Percentiles rank a stretch among this genome's conserved stretches.
phyloP scores from a whole-genome alignment of 257 asterid genomes.

The Marsdenia floribunda region DNA sequence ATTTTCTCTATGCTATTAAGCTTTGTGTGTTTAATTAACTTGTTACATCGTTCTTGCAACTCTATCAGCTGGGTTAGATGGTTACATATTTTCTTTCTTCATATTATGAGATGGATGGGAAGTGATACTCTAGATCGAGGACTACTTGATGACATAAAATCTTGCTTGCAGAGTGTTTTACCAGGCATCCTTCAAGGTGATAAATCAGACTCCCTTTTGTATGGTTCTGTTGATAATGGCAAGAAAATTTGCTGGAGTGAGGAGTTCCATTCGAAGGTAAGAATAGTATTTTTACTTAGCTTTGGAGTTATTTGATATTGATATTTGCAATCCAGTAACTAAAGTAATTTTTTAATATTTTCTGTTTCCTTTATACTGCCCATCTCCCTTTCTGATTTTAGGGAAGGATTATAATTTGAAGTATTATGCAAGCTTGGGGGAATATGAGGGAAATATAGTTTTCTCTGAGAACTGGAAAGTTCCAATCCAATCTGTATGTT shows the following conservation, averaged over 20 bases:
- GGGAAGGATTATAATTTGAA: neutral
- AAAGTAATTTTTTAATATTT: neutral
- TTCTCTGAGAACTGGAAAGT: neutral
- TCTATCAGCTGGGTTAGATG: neutral
- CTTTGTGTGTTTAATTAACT: neutral
- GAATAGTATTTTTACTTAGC: neutral
- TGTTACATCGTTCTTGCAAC: neutral
- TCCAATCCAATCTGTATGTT: neutral
- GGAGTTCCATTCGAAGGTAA: slow-evolving; percentile 87
- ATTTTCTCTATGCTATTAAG: neutral
- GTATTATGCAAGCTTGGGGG: neutral
- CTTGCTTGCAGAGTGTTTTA: slow-evolving; percentile 69
- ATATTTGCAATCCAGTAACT: neutral
- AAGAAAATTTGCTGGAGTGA: slow-evolving; percentile 91
- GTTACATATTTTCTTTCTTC: neutral
- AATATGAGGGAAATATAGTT: neutral
- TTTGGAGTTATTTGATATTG: neutral
- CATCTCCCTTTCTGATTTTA: neutral
- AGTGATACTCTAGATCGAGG: slow-evolving; percentile 1
- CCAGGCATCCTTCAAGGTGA: slow-evolving; percentile 99
- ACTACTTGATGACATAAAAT: neutral
- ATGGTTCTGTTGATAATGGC: slow-evolving; percentile 97
- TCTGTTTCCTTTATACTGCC: neutral
- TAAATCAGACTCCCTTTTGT: slow-evolving; percentile 84
- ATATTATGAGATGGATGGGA: neutral